Evolutionary conservation across 106 monocot genomes (phyloP), one percentile per base, ranked within the genome.

Genomic region (Allium sativum): DNA sequence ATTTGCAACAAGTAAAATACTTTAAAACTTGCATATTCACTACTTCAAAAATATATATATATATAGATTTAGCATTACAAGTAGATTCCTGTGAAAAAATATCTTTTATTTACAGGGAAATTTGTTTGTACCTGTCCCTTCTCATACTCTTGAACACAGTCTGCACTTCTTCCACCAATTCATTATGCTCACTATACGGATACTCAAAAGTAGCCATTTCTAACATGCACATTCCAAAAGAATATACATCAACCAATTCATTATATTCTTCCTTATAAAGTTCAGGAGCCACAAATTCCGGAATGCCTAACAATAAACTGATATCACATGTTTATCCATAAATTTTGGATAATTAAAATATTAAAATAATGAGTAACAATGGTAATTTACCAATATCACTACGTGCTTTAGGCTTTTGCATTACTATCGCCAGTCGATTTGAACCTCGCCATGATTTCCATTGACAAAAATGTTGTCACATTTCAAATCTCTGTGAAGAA

Each of bases 401-500:
- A n/a, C n/a, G n/a, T n/a, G n/a, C n/a, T n/a, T n/a, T n/a, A n/a
- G 60, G 84, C 70, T 53, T 80, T 76, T 1, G 88, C 84, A 59
- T 84, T 60, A 18, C 88, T 84, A 48, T 83, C 77, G 47, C 84
- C 88, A 59, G n/a, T 84, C 89, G 59, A 84, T 89, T 54, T 89
- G 83, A 42, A 89, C 84, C 80, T 84, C 78, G 10, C 88, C 88
- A 5, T 81, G 81, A 64, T 77, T 89, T 12, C 88, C 88, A 68
- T 89, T 89, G 3, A 89, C 73, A 58, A 89, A 84, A 41, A 84
- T 81, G 44, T 89, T 89, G 16, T 89, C 88, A 47, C 88, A 88
- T 60, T 88, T 84, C 51, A 88, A 42, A 59, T 88, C 88, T 21
- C 87, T 73, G 13, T 87, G 82, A 44, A 87, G 82, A 58, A 87